Evolutionary conservation across 495 filamentous ascomycete genomes (phyloP).

Genomic region (Parathielavia hyrcaniae): DNA sequence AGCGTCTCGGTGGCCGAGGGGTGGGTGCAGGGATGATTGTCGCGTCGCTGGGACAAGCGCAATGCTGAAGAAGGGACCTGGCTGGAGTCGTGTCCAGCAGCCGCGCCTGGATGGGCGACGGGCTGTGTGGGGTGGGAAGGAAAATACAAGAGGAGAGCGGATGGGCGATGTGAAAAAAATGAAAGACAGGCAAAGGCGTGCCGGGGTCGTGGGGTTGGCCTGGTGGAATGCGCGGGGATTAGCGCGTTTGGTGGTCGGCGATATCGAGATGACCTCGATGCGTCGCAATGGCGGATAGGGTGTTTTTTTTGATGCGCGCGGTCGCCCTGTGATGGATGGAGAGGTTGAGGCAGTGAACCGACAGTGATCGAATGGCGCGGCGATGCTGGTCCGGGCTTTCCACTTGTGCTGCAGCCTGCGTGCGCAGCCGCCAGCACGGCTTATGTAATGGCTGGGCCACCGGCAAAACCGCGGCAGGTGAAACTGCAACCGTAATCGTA

Average conservation of each 20-base stretch:
- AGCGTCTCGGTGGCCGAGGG: conserved; percentile 16
- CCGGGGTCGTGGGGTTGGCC: conserved; percentile 26
- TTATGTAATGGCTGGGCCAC: no score
- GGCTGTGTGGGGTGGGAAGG: conserved; percentile 20
- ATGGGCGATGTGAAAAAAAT: conserved; percentile 31
- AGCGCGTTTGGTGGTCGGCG: conserved; percentile 39
- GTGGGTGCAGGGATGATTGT: conserved; percentile 20
- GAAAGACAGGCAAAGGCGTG: conserved; percentile 25
- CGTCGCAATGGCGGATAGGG: conserved; percentile 44
- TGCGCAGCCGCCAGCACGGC: conserved; percentile 28
- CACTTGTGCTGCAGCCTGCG: conserved; percentile 27
- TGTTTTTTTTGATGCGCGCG: conserved; percentile 51
- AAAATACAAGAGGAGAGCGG: conserved; percentile 23
- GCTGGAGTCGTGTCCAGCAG: conserved; percentile 22
- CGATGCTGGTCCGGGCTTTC: conserved; percentile 34
- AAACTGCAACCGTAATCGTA: no score
- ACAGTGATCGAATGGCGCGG: conserved; percentile 39
- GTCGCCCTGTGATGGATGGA: conserved; percentile 48
- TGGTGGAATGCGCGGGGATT: conserved; percentile 31
- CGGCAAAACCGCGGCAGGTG: no score
- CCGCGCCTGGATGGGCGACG: conserved; percentile 22
- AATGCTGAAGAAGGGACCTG: conserved; percentile 18
- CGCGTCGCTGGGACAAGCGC: conserved; percentile 28
- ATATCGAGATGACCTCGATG: conserved; percentile 47
- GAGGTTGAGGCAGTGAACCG: conserved; percentile 45